phyloP scores from a whole-genome alignment of 768 basidiomycete genomes.

The Paxillus rubicundulus region DNA sequence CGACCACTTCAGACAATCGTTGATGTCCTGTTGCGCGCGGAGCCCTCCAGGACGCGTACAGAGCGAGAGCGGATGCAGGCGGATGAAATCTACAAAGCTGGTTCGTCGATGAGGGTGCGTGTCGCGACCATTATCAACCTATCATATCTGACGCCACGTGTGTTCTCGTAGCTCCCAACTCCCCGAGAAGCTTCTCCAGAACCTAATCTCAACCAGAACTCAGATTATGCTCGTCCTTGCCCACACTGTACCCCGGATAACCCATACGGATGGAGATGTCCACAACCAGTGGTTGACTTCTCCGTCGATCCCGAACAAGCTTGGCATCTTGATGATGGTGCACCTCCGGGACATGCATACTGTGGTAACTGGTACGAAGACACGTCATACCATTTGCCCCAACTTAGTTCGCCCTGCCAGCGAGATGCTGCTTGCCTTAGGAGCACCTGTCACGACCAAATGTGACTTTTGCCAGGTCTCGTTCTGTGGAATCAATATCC shows the following conservation, averaged over 20 bases:
- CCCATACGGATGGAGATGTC: conserved; percentile 75
- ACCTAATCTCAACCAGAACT: conserved; percentile 61
- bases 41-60: conserved; percentile 65
- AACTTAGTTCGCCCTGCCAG: conserved; percentile 33
- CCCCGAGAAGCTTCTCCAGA: conserved; percentile 78
- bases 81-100: conserved; percentile 72
- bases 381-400: not conserved
- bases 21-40: conserved; percentile 67
- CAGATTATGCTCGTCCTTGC: conserved; percentile 73
- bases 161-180: conserved; percentile 56
- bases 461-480: conserved; percentile 82
- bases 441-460: conserved; percentile 73
- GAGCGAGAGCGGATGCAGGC: conserved; percentile 76
- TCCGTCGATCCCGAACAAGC: conserved; percentile 64
- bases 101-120: conserved; percentile 61
- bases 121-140: not conserved
- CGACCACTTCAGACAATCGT: conserved; percentile 71
- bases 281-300: conserved; percentile 77
- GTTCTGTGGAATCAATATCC: conserved; percentile 81
- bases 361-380: conserved; percentile 77
- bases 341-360: conserved; percentile 74
- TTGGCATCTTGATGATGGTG: conserved; percentile 74
- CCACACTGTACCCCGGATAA: conserved; percentile 74
- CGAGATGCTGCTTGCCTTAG: conserved; percentile 70
- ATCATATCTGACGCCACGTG: not conserved